phyloP scores from a whole-genome alignment of 371 early-diverging fungal genomes.

The Synchytrium microbalum region DNA sequence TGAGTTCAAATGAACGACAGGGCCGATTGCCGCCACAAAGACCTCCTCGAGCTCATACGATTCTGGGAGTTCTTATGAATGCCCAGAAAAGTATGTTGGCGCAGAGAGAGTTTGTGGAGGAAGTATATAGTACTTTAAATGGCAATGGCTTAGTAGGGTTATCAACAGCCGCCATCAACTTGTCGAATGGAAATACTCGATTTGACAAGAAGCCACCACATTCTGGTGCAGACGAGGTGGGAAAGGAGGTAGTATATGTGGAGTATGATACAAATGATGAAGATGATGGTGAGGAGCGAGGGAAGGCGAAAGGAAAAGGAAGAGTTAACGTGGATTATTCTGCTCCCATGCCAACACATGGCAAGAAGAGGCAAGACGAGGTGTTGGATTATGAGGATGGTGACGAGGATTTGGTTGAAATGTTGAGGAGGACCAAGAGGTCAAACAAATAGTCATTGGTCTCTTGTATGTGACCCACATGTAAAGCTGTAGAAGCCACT shows the following conservation, averaged over 20 bases:
- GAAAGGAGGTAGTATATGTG: neutral
- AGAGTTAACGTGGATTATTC: neutral
- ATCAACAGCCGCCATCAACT: neutral
- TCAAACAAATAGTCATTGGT: too few relatives aligned
- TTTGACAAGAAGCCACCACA: neutral
- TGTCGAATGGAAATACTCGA: neutral
- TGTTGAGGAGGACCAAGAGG: neutral
- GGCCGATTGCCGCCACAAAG: neutral
- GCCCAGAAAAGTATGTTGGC: neutral
- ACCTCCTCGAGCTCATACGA: neutral
- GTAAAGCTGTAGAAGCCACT: too few relatives aligned
- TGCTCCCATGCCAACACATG: neutral
- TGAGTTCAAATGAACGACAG: neutral
- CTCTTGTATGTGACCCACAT: too few relatives aligned
- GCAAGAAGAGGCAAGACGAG: neutral
- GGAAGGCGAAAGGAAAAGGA: too few relatives aligned
- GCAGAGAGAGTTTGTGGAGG: slow-evolving; percentile 1
- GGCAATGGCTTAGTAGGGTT: neutral
- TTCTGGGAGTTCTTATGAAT: neutral
- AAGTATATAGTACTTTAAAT: neutral
- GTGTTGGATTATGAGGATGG: neutral
- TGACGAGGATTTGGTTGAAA: neutral
- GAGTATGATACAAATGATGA: neutral
- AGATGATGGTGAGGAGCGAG: neutral
- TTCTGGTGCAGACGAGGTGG: neutral